Percentiles rank a stretch among this genome's conserved stretches.
Evolutionary conservation across 2,329 filamentous ascomycete genomes (phyloP).

Genomic region (Septoria petroselini): DNA sequence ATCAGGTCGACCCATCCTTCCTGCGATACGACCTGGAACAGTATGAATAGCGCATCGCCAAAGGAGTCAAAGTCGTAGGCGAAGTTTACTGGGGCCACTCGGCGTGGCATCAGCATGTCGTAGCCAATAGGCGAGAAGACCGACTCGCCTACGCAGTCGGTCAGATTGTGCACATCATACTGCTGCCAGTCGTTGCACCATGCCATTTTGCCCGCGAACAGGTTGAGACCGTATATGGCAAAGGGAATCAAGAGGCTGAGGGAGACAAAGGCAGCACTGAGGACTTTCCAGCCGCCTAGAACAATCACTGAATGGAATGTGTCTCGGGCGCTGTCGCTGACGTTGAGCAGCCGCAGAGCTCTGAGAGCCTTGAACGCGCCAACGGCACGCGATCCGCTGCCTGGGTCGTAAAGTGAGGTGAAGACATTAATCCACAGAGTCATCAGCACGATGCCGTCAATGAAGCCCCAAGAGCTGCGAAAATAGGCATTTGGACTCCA

Average conservation of each 20-base stretch:
- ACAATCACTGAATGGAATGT: slow-evolving; percentile 97
- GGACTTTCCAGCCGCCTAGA: slow-evolving; percentile 87
- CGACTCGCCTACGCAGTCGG: slow-evolving; percentile 82
- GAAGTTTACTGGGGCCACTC: slow-evolving; percentile 64
- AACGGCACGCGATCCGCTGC: slow-evolving; percentile 81
- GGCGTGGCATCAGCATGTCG: slow-evolving; percentile 77
- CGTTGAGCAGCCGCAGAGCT: slow-evolving; percentile 85
- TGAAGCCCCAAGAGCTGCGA: slow-evolving; percentile 92
- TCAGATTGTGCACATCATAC: slow-evolving; percentile 56
- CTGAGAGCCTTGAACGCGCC: slow-evolving; percentile 96
- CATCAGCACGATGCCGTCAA: slow-evolving; percentile 84
- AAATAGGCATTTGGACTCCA: slow-evolving; percentile 98
- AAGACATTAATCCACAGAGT: slow-evolving; percentile 94
- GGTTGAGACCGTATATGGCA: slow-evolving; percentile 89
- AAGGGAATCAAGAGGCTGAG: slow-evolving; percentile 93
- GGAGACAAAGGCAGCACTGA: slow-evolving; percentile 89
- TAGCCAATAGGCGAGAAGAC: slow-evolving; percentile 74
- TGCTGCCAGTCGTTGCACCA: slow-evolving; percentile 68
- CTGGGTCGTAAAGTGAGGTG: slow-evolving; percentile 76
- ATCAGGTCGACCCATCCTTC: slow-evolving; percentile 98
- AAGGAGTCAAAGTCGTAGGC: slow-evolving; percentile 95
- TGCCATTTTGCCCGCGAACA: slow-evolving; percentile 81
- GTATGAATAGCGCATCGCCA: slow-evolving; percentile 85
- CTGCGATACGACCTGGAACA: slow-evolving; percentile 98
- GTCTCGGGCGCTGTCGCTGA: slow-evolving; percentile 91